Evolutionary conservation across 164 flowering plant species (phyloP).

Genomic region (Dillenia suffruticosa): DNA sequence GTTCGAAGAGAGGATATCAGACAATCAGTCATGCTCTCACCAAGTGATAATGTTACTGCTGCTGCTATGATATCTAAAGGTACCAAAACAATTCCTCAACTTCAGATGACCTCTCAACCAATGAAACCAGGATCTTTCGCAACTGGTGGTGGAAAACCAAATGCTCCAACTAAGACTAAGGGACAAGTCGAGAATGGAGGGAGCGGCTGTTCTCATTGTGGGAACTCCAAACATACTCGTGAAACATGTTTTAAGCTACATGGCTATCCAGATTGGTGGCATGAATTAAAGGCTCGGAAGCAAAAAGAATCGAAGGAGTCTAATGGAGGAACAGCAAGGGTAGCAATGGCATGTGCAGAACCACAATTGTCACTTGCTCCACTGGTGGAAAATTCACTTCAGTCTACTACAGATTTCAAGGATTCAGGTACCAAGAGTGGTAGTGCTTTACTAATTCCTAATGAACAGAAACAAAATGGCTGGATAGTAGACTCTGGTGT

Average conservation of each 20-base stretch:
- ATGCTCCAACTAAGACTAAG: neutral
- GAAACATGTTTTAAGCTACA: neutral
- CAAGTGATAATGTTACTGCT: neutral
- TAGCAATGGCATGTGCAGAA: neutral
- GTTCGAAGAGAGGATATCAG: neutral
- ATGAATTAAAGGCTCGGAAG: neutral
- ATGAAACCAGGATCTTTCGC: neutral
- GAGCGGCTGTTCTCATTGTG: neutral
- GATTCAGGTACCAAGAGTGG: neutral
- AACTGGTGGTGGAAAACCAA: neutral
- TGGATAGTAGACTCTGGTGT: neutral
- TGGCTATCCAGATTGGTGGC: too few relatives aligned
- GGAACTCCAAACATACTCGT: neutral
- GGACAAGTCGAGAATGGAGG: neutral
- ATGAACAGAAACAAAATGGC: neutral
- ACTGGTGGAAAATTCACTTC: neutral
- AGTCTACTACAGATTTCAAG: neutral
- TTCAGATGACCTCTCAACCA: too few relatives aligned
- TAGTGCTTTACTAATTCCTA: neutral
- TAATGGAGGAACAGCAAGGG: neutral
- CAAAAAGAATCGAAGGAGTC: neutral
- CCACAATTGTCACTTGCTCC: neutral
- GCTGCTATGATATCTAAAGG: neutral
- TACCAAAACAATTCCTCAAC: neutral
- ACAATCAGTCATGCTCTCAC: neutral